Base-by-base conservation (phyloP, 192 early-diverging fungal genomes). In the Backusella tarrabulga region DNA sequence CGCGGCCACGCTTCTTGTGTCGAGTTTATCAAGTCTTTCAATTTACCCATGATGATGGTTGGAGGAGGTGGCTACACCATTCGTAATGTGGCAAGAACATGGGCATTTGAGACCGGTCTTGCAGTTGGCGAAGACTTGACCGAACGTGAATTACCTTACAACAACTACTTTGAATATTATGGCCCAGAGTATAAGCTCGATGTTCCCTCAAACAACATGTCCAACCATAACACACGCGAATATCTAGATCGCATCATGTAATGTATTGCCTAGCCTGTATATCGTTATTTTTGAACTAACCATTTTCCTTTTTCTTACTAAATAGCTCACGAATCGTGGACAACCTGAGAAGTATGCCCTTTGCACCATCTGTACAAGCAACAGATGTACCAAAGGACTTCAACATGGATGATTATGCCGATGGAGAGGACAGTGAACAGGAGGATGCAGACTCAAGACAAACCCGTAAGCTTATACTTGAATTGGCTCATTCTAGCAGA, bases 1-100 rank as follows among this genome's bases (percentile, higher is more conserved):
- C 86, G 90, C 21, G 98, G 97, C 1, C 98, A 99, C 73, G 98
- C 95, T 26, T 90, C 91, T 72, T 99, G 98, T 79, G 95, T 98
- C 6, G 89, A 90, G 67, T 98, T 95, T 86, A 93, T 98, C 76
- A 97, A 96, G 67, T 88, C 83, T 8, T 95, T 98, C 82, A 93
- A 95, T 68, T 80, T 99, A 21, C 98, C 98, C 32, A 88, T 97
- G 86, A 80, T 99, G 29, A 92, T 98, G 38, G 85, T 98, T 1
- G 98, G 98, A 32, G 98, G 98, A 23, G 98, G 98, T 23, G 98
- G 98, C 14, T 99, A 99, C 79, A 99, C 98, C 0, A 96, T 98
- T 81, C 89, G 96, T 29, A 97, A 99, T 82, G 96, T 98, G 4
- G 93, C 95, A 38, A 90, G 97, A 6, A 91, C 92, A 32, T 98